A percentile compares a stretch with the other conserved stretches of the same genome.
Conservation (phyloP, 2,329 filamentous ascomycete genomes). For the Paecilomyces sp. region DNA sequence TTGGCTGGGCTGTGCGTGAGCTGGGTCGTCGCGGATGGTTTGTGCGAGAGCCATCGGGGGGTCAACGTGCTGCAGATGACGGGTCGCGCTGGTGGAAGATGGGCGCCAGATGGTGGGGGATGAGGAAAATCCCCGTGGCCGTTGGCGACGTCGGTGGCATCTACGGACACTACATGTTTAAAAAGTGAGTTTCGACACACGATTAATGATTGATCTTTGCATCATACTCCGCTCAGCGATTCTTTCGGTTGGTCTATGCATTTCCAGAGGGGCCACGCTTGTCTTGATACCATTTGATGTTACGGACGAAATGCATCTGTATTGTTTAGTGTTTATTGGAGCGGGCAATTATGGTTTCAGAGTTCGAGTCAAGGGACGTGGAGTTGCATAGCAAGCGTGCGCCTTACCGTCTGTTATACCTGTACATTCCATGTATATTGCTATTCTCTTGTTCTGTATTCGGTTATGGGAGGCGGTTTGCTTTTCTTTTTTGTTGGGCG, state of each 20-base stretch:
- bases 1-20: slow-evolving; percentile 66
- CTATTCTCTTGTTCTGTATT: not conserved
- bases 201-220: not conserved
- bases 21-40: slow-evolving; percentile 63
- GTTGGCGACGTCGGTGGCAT: slow-evolving; percentile 51
- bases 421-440: not conserved
- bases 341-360: not conserved
- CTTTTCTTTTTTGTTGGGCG: not conserved
- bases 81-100: slow-evolving; percentile 68
- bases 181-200: slow-evolving; percentile 32
- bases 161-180: slow-evolving; percentile 56
- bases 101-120: slow-evolving; percentile 78
- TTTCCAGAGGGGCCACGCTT: not conserved
- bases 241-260: not conserved
- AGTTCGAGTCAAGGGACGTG: not conserved
- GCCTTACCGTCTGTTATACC: not conserved
- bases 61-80: slow-evolving; percentile 40
- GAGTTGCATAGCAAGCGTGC: not conserved
- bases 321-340: not conserved
- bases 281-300: not conserved
- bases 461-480: not conserved
- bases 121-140: slow-evolving; percentile 59
- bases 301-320: not conserved
- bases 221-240: not conserved
- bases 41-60: slow-evolving; percentile 38